A percentile compares a stretch with the other conserved stretches of the same genome.
These are phyloP conservation scores for Aphanomyces cochlioides DNA, from an alignment of 352 stramenopile species.

Conservation along the genomic window DNA sequence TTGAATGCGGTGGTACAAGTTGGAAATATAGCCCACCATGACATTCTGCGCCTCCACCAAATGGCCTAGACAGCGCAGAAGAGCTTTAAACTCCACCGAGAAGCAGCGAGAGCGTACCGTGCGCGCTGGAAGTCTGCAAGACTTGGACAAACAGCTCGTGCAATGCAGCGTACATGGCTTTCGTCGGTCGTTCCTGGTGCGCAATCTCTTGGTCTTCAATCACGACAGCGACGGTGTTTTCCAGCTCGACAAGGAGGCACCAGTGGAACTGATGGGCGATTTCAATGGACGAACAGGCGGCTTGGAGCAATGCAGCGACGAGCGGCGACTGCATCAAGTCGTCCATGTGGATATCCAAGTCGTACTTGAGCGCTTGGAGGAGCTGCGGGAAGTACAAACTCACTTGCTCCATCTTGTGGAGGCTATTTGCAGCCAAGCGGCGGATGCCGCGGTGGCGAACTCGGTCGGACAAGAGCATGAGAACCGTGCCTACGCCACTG, in stretches of 20 bases:
- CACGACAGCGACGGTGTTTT: constrained; percentile 1
- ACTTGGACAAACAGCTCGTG: not conserved
- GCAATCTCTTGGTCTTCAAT: constrained; percentile 27
- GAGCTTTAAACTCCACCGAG: not conserved
- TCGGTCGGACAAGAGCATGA: constrained; percentile 11
- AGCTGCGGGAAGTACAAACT: constrained; percentile 37
- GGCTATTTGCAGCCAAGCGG: not conserved
- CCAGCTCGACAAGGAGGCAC: constrained; percentile 32
- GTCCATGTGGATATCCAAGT: constrained; percentile 30
- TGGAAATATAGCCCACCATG: not conserved
- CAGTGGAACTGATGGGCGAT: constrained; percentile 34
- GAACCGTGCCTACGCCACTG: not conserved
- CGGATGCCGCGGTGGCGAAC: constrained; percentile 12
- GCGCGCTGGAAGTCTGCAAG: not conserved
- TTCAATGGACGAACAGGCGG: constrained; percentile 2
- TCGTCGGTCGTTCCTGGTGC: constrained; percentile 13
- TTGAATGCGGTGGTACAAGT: not conserved
- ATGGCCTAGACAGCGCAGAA: not conserved
- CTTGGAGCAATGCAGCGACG: constrained; percentile 13
- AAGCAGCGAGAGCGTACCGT: not conserved
- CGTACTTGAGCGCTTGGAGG: constrained; percentile 36
- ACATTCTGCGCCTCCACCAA: not conserved
- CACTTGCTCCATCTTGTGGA: not conserved
- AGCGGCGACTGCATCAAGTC: constrained; percentile 32
- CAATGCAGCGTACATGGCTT: not conserved